A percentile compares a stretch with the other conserved stretches of the same genome.
Evolutionary conservation across 441 rosid species (phyloP).

Genomic region (Euphorbia celastroides): DNA sequence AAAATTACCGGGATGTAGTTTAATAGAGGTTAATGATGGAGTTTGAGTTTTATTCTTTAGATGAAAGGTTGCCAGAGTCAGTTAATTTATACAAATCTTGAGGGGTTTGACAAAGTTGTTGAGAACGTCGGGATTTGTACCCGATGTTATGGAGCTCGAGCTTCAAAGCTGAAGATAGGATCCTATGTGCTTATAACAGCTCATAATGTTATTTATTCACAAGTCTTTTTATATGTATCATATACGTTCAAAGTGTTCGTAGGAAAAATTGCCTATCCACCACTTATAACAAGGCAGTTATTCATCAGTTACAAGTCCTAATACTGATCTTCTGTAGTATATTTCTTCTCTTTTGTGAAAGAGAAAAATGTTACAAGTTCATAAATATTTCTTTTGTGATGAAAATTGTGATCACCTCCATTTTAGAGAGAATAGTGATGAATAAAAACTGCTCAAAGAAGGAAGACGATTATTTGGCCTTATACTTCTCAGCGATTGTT

Average conservation of each 20-base stretch:
- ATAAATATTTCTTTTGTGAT: too few species aligned
- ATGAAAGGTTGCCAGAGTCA: conserved; percentile 50
- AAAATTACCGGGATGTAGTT: conserved; percentile 59
- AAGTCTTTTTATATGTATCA: background rate
- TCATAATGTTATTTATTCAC: background rate
- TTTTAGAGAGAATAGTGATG: too few species aligned
- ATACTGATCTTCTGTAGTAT: background rate
- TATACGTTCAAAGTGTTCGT: background rate
- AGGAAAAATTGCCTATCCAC: background rate
- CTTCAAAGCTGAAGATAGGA: conserved; percentile 11
- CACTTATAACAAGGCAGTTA: background rate
- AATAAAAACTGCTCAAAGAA: too few species aligned
- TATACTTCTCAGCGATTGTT: too few species aligned
- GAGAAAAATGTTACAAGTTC: too few species aligned
- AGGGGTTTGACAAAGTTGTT: conserved; percentile 34
- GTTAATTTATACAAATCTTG: conserved; percentile 38
- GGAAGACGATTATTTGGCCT: too few species aligned
- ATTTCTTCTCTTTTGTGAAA: background rate
- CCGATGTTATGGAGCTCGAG: conserved; percentile 20
- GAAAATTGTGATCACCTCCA: too few species aligned
- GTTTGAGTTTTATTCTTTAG: conserved; percentile 53
- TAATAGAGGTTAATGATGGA: conserved; percentile 42
- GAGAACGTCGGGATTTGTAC: conserved; percentile 24
- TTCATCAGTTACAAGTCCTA: background rate
- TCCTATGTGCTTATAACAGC: too few species aligned